Evolutionary conservation across 2,329 filamentous ascomycete species (phyloP), one percentile per base, ranked within the genome.

Genomic region (Talaromyces islandicus): DNA sequence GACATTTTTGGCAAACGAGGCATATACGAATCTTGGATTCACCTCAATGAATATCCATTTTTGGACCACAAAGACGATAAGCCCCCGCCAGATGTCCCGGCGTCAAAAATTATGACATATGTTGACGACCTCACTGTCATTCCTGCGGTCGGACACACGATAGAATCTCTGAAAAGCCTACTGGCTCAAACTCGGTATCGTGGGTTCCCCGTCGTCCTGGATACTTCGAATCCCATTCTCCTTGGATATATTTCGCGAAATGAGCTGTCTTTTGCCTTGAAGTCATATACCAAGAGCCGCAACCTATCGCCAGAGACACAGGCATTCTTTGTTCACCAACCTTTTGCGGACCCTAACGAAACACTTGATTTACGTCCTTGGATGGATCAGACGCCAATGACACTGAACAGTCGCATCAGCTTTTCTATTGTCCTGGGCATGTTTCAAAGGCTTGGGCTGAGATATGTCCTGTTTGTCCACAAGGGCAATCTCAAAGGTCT

Each of bases 311-410:
- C 83, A 0, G 86, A 89, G 62, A 89, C 92, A 0, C 89, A 93
- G 71, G 88, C 88, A 50, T 92, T 89, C 75, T 97, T 99, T 76
- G 83, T 85, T 0, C 90, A 95, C 70, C 89, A 92, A 69, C 88
- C 90, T 2, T 86, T 93, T 58, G 88, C 89, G 0, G 91, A 96
- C 68, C 89, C 90, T 0, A 80, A 83, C 21, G 83, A 85, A 17
- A 92, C 88, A 0, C 85, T 99, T 43, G 94, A 99, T 75, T 82
- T 99, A 11, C 83, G 93, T 7, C 92, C 92, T 2, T 99, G 94
- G 94, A 97, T 99, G 92, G 94, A 99, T 74, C 93, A 97, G 74
- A 99, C 94, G 0, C 94, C 94, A 0, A 89, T 99, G 53, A 97
- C 94, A 0, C 81, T 97, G 19, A 90, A 91, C 48, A 87, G 86